Evolutionary conservation across 140 eudicot genomes (phyloP).

Genomic region (Senecio squalidus): DNA sequence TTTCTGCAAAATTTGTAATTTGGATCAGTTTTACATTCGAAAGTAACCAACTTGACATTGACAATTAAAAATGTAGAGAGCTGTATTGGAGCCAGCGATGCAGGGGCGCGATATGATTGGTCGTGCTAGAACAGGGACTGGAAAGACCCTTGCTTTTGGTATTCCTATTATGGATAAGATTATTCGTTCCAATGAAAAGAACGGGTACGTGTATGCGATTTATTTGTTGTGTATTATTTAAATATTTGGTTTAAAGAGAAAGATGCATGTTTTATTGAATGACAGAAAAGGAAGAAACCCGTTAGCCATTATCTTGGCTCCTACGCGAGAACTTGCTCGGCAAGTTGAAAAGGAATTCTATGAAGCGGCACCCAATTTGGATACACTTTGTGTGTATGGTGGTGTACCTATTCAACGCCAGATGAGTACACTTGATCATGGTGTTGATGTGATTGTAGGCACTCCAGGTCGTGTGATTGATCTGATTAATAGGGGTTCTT

Average conservation of each 20-base stretch:
- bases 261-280: not conserved
- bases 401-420: constrained; percentile 78
- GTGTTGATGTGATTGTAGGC: constrained; percentile 87
- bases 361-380: constrained; percentile 59
- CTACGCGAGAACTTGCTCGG: constrained; percentile 85
- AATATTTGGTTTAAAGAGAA: not conserved
- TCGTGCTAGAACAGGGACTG: constrained; percentile 95
- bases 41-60: no score
- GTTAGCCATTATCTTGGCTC: constrained; percentile 74
- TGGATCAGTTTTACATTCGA: no score
- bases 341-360: constrained; percentile 89
- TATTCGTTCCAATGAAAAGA: constrained; percentile 49
- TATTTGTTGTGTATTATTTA: not conserved
- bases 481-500: constrained; percentile 70
- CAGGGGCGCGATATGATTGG: constrained; percentile 96
- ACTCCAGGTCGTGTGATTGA: constrained; percentile 96
- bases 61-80: no score
- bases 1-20: no score
- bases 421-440: constrained; percentile 72
- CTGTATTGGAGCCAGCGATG: constrained; percentile 95
- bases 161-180: constrained; percentile 90
- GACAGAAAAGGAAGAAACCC: constrained; percentile 74
- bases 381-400: constrained; percentile 82
- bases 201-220: constrained; percentile 49
- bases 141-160: constrained; percentile 97